Evolutionary conservation across 306 rosid genomes (phyloP).

Genomic region (Senna tora): DNA sequence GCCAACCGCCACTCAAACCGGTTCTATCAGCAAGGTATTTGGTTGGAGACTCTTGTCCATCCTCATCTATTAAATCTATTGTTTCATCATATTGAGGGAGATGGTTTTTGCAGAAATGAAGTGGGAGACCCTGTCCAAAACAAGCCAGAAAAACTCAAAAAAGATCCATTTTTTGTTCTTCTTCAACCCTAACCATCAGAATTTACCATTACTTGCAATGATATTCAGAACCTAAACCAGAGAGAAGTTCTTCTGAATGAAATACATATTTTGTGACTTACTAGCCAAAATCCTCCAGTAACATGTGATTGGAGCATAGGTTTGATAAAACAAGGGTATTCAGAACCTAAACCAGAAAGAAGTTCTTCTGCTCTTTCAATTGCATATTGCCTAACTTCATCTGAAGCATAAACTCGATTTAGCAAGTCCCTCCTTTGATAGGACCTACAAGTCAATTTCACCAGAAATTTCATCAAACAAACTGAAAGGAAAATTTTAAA

Average conservation of each 20-base stretch:
- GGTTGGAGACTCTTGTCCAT: conserved; percentile 6
- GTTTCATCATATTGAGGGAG: not conserved
- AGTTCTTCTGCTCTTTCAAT: conserved; percentile 12
- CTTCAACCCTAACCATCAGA: not conserved
- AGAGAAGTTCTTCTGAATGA: too few relatives aligned
- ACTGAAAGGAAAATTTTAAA: not conserved
- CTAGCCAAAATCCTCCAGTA: conserved; percentile 23
- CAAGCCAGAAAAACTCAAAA: not conserved
- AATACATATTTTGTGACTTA: not conserved
- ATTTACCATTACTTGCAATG: not conserved
- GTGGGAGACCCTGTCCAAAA: conserved; percentile 12
- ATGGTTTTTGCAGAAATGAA: not conserved
- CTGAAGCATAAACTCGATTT: conserved; percentile 19
- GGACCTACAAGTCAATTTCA: conserved; percentile 1
- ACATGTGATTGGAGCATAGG: conserved; percentile 26
- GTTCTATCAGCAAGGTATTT: conserved; percentile 16
- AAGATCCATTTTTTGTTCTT: not conserved
- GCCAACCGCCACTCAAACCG: conserved; percentile 42
- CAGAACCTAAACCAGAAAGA: not conserved
- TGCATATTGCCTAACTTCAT: conserved; percentile 25
- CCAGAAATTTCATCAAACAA: not conserved
- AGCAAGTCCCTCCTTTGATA: conserved; percentile 4
- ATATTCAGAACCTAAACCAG: too few relatives aligned
- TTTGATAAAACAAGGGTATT: not conserved
- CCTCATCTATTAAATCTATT: conserved; percentile 10